A percentile compares a stretch with the other conserved stretches of the same genome.
Evolutionary conservation across 2,329 filamentous ascomycete genomes (phyloP).

Genomic region (Teratosphaeriaceae sp.): DNA sequence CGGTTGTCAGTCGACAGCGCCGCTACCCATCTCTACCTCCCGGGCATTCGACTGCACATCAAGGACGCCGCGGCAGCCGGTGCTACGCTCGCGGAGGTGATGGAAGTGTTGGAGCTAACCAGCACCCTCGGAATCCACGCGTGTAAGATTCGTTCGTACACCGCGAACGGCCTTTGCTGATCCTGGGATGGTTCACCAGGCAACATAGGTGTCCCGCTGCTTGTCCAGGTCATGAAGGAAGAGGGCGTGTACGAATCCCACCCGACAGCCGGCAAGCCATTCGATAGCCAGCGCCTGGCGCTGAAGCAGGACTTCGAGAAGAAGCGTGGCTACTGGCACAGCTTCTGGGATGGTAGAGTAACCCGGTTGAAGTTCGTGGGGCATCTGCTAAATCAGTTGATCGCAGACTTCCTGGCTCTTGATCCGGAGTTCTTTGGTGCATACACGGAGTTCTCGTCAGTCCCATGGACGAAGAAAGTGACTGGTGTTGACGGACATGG

Average conservation of each 20-base stretch:
- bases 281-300: constrained; percentile 15
- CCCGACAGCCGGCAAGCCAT: neutral
- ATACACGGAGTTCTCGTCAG: constrained; percentile 40
- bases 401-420: constrained; percentile 29
- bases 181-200: too few species aligned
- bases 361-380: too few species aligned
- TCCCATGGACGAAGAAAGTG: constrained; percentile 28
- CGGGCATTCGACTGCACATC: too few species aligned
- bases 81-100: too few species aligned
- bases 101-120: constrained; percentile 40
- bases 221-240: constrained; percentile 43
- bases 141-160: too few species aligned
- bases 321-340: constrained; percentile 43
- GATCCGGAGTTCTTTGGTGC: constrained; percentile 44
- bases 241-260: constrained; percentile 22
- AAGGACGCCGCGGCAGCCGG: too few species aligned
- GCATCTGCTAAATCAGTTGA: too few species aligned
- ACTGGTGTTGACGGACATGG: neutral
- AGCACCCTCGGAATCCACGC: constrained; percentile 41
- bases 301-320: constrained; percentile 39
- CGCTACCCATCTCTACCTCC: too few species aligned
- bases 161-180: too few species aligned
- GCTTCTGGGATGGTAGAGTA: constrained; percentile 35
- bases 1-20: too few species aligned
- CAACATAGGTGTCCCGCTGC: constrained; percentile 39